Evolutionary conservation across 805 yeast genomes (phyloP).

Genomic region (Spathaspora hagerdaliae): DNA sequence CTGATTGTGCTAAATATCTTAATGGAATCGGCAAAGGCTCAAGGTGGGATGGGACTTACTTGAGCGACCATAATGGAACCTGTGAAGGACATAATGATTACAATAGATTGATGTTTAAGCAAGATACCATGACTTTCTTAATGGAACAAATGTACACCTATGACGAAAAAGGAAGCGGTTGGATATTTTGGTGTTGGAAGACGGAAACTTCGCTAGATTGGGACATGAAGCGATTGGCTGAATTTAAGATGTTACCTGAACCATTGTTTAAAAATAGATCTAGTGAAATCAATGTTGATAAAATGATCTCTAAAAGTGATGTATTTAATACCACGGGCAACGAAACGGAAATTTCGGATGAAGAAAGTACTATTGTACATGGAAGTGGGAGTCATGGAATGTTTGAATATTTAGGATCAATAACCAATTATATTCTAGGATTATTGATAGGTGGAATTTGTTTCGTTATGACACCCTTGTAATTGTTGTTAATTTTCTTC

Average conservation of each 20-base stretch:
- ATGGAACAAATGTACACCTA: slow-evolving; percentile 60
- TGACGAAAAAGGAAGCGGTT: slow-evolving; percentile 45
- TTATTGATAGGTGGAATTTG: too few species aligned
- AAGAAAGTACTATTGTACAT: too few species aligned
- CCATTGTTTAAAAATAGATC: not conserved
- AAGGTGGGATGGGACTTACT: slow-evolving; percentile 50
- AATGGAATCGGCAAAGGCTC: slow-evolving; percentile 68
- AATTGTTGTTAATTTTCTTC: too few species aligned
- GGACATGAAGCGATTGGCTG: slow-evolving; percentile 52
- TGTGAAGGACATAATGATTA: slow-evolving; percentile 42
- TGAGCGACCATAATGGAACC: slow-evolving; percentile 28
- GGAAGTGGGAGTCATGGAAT: too few species aligned
- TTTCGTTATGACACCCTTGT: too few species aligned
- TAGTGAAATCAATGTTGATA: not conserved
- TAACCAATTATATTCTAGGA: too few species aligned
- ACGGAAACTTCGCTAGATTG: slow-evolving; percentile 67
- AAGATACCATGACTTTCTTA: slow-evolving; percentile 48
- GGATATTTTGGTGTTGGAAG: slow-evolving; percentile 72
- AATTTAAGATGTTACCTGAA: slow-evolving; percentile 27
- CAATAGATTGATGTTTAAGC: slow-evolving; percentile 27
- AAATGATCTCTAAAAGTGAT: not conserved
- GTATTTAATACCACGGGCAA: not conserved
- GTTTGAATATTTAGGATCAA: too few species aligned
- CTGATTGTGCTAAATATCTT: slow-evolving; percentile 68
- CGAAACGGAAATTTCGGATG: too few species aligned